phyloP scores from a whole-genome alignment of 805 yeast species.

The Cyberlindnera lachancei region DNA sequence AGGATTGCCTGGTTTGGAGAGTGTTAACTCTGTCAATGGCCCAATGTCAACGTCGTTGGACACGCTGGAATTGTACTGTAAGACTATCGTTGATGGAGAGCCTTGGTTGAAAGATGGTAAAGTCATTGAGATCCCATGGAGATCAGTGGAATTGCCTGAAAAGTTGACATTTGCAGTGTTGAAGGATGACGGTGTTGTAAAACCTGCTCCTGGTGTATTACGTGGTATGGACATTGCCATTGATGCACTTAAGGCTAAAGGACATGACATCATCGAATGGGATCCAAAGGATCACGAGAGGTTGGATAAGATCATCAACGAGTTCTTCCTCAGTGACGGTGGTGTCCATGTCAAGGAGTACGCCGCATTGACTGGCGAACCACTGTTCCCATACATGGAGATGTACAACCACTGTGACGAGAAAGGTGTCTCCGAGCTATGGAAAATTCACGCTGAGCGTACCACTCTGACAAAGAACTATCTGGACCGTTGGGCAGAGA shows the following conservation, averaged over 20 bases:
- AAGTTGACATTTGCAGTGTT: slow-evolving; percentile 36
- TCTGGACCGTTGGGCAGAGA: slow-evolving; percentile 35
- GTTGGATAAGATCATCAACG: slow-evolving; percentile 25
- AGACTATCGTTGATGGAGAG: slow-evolving; percentile 24
- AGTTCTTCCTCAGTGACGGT: slow-evolving; percentile 32
- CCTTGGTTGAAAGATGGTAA: slow-evolving; percentile 40
- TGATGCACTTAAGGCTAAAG: slow-evolving; percentile 29
- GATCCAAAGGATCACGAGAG: slow-evolving; percentile 33
- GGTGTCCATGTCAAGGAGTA: slow-evolving; percentile 30
- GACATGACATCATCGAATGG: slow-evolving; percentile 47
- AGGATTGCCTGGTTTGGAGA: slow-evolving; percentile 21
- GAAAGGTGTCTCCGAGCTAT: slow-evolving; percentile 31
- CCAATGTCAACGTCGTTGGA: slow-evolving; percentile 36
- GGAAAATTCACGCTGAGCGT: slow-evolving; percentile 36
- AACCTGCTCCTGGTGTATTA: slow-evolving; percentile 42
- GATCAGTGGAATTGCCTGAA: slow-evolving; percentile 26
- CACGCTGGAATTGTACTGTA: slow-evolving; percentile 29
- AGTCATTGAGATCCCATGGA: slow-evolving; percentile 35
- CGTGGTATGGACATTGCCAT: slow-evolving; percentile 35
- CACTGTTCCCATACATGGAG: slow-evolving; percentile 35
- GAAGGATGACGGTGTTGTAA: slow-evolving; percentile 34
- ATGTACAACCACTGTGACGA: slow-evolving; percentile 31
- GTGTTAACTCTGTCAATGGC: slow-evolving; percentile 38
- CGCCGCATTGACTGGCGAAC: slow-evolving; percentile 34
- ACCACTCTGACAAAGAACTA: slow-evolving; percentile 32